phyloP scores from a whole-genome alignment of 2,329 filamentous ascomycete genomes.

The Penicillium sp. region DNA sequence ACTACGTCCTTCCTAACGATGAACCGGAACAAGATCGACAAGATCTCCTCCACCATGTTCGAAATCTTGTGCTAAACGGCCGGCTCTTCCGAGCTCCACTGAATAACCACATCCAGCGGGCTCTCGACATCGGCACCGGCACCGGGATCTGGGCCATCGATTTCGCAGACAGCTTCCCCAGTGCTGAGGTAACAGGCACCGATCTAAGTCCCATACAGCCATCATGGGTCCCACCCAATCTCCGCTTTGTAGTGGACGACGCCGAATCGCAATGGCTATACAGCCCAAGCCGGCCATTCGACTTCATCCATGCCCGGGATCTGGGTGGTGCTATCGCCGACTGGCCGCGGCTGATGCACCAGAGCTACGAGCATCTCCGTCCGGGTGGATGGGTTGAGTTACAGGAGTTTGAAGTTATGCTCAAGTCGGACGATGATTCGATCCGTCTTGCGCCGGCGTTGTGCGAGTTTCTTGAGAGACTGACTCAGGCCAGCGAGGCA shows the following conservation, averaged over 20 bases:
- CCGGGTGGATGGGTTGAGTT: conserved; percentile 54
- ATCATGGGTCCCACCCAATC: conserved; percentile 39
- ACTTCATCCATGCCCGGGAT: conserved; percentile 36
- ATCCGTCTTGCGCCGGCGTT: conserved; percentile 26
- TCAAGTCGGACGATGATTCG: conserved; percentile 33
- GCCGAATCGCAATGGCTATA: conserved; percentile 34
- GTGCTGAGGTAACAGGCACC: conserved; percentile 45
- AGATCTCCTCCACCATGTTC: conserved; percentile 38
- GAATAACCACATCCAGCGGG: conserved; percentile 24
- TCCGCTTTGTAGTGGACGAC: conserved; percentile 37
- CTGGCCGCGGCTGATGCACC: conserved; percentile 26
- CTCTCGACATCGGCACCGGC: conserved; percentile 43
- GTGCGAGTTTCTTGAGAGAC: conserved; percentile 25
- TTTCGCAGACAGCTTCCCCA: conserved; percentile 36
- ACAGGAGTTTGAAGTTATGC: conserved; percentile 36
- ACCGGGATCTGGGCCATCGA: conserved; percentile 39
- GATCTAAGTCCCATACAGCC: conserved; percentile 47
- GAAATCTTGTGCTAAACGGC: conserved; percentile 37
- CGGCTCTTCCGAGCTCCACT: conserved; percentile 40
- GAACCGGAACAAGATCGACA: conserved; percentile 37
- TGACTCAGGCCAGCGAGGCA: conserved; percentile 30
- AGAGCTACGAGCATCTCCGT: conserved; percentile 37
- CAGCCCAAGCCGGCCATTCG: conserved; percentile 25
- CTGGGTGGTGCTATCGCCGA: conserved; percentile 32
- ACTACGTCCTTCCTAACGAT: conserved; percentile 38